These are phyloP conservation scores for Akanthomyces muscarius DNA, from an alignment of 2,329 filamentous ascomycete genomes.

Conservation along the genomic window DNA sequence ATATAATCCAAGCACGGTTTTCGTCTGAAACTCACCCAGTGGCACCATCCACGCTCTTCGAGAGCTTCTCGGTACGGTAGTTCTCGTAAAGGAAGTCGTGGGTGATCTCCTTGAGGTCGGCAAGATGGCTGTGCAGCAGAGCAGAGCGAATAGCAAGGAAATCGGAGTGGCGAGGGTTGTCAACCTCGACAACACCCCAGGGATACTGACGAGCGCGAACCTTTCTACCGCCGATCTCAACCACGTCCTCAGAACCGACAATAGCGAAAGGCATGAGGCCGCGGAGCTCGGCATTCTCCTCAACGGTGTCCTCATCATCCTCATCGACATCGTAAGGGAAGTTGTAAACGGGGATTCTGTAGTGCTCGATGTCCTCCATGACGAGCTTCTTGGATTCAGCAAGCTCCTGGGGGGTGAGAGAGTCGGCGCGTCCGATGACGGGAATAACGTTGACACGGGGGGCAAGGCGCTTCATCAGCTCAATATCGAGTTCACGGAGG, in stretches of 20 bases:
- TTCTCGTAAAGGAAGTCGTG: conserved; percentile 99
- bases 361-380: conserved; percentile 99
- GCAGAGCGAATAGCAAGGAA: conserved; percentile 97
- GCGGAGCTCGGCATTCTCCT: conserved; percentile 96
- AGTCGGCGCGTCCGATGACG: conserved; percentile 97
- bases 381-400: conserved; percentile 99
- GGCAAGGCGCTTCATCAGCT: conserved; percentile 98
- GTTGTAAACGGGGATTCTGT: conserved; percentile 99
- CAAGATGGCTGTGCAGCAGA: conserved; percentile 93
- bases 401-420: conserved; percentile 90
- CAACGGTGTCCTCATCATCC: conserved; percentile 97
- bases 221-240: conserved; percentile 89
- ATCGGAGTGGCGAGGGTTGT: conserved; percentile 98
- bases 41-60: conserved; percentile 96
- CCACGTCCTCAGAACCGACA: conserved; percentile 90
- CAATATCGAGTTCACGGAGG: conserved; percentile 97
- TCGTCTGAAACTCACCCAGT: conserved; percentile 65
- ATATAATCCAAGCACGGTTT: neutral
- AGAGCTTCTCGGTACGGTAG: conserved; percentile 99
- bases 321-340: conserved; percentile 99
- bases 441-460: conserved; percentile 98
- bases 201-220: conserved; percentile 96
- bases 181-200: conserved; percentile 98
- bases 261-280: conserved; percentile 99
- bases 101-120: conserved; percentile 98